Conservation (phyloP, 371 early-diverging fungal species). For the Coemansia sp. region DNA sequence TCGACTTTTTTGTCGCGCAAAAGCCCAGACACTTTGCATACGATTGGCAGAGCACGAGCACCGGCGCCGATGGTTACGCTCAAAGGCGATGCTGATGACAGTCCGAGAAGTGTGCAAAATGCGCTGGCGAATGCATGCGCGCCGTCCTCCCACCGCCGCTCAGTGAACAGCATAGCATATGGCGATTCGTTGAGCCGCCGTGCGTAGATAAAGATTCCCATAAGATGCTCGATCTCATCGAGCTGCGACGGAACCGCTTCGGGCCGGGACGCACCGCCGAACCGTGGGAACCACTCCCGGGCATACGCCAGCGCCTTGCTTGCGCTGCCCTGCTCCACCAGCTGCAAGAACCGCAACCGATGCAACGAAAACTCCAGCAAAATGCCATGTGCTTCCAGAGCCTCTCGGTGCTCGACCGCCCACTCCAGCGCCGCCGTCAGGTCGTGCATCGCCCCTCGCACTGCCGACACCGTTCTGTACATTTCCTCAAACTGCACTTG, state of each 20-base stretch:
- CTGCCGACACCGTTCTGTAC: conserved; percentile 44
- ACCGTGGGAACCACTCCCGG: conserved; percentile 59
- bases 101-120: conserved; percentile 80
- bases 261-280: conserved; percentile 3
- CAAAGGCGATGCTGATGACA: conserved; percentile 80
- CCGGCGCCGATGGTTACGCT: conserved; percentile 74
- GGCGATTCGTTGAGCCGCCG: conserved; percentile 32
- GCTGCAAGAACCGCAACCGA: conserved; percentile 71
- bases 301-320: conserved; percentile 77
- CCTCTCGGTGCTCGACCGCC: conserved; percentile 64
- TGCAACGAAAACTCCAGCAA: conserved; percentile 82
- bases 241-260: conserved; percentile 11
- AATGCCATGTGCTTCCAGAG: conserved; percentile 61
- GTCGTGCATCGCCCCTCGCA: conserved; percentile 26
- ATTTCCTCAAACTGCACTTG: conserved; percentile 62
- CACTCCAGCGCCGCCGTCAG: conserved; percentile 69
- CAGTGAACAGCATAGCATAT: conserved; percentile 35
- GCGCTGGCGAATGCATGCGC: conserved; percentile 76
- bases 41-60: conserved; percentile 83
- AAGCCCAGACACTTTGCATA: conserved; percentile 82
- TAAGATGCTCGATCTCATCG: conserved; percentile 51
- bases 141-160: conserved; percentile 58
- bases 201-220: conserved; percentile 49
- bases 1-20: conserved; percentile 79
- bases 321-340: conserved; percentile 53